Base-by-base conservation (phyloP, 2,329 filamentous ascomycete species). In the Phoma sp. region DNA sequence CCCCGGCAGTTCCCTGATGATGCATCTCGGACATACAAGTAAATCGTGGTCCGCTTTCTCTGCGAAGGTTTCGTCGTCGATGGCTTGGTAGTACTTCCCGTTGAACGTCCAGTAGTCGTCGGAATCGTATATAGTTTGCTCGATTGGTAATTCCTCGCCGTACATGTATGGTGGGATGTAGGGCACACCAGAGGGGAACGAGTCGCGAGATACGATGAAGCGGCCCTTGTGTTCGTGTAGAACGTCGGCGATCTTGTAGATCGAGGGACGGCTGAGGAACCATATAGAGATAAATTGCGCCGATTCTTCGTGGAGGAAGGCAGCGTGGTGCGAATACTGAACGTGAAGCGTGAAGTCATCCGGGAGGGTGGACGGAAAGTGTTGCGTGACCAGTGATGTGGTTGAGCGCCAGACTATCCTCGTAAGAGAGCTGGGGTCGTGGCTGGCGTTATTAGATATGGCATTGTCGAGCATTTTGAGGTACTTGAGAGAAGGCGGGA, bases 141-240 rank as follows among this genome's bases (percentile, higher is more conserved):
- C 70, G 2, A 61, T 49, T 0, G 73, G 73, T 3, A 57, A 36
- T 6, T 72, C 67, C 22, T 75, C 73, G 10, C 72, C 71, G 19
- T 72, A 61, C 70, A 75, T 72, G 39, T 69, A 75, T 0, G 73
- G 73, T 3, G 71, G 71, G 1, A 75, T 75, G 39, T 61, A 74
- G 0, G 58, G 36, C 0, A 43, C 57, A 0, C 60, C 64, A 3
- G 47, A 43, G 0, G 43, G 48, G 31, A 75, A 75, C 0, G 39
- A 54, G 15, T 72, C 61, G 4, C 59, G 60, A 1, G 66, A 68
- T 17, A 74, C 55, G 8, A 62, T 31, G 9, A 75, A 62, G 8
- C 54, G 59, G 2, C 58, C 43, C 27, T 63, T 63, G 9, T 63
- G 60, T 6, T 65, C 64, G 9, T 66, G 63, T 8, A 73, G 46